Evolutionary conservation across 2,329 filamentous ascomycete species (phyloP).

Genomic region (Neonectria faginata): DNA sequence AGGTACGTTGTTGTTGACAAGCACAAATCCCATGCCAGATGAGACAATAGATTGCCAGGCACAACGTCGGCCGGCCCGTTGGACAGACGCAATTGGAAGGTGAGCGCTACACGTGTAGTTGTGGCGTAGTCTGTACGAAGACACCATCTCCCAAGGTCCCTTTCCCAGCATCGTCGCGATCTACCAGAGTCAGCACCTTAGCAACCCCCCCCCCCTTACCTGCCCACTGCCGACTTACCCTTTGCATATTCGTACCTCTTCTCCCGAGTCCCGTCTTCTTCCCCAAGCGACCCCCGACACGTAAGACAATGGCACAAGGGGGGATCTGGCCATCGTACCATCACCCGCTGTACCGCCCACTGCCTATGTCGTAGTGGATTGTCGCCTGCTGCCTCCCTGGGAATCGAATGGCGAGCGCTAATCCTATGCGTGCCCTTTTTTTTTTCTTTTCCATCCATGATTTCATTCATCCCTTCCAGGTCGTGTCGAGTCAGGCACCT

Average conservation of each 20-base stretch:
- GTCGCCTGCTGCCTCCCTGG: neutral
- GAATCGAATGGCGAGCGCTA: too few relatives aligned
- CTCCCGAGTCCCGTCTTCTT: neutral
- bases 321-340: conserved; percentile 3
- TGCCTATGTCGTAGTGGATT: neutral
- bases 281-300: neutral
- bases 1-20: too few relatives aligned
- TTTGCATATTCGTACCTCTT: neutral
- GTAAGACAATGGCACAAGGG: neutral
- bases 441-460: neutral
- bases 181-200: too few relatives aligned
- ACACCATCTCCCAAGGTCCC: neutral
- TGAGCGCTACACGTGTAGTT: neutral
- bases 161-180: neutral
- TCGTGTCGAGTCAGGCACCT: neutral
- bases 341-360: neutral
- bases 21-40: neutral
- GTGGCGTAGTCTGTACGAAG: neutral
- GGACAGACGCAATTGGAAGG: neutral
- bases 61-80: neutral
- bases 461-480: neutral
- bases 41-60: neutral
- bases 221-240: neutral
- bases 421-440: too few relatives aligned
- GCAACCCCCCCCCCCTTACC: too few relatives aligned